Evolutionary conservation across 768 basidiomycete species (phyloP), one percentile per base, ranked within the genome.

Genomic region (Tylopilus felleus): DNA sequence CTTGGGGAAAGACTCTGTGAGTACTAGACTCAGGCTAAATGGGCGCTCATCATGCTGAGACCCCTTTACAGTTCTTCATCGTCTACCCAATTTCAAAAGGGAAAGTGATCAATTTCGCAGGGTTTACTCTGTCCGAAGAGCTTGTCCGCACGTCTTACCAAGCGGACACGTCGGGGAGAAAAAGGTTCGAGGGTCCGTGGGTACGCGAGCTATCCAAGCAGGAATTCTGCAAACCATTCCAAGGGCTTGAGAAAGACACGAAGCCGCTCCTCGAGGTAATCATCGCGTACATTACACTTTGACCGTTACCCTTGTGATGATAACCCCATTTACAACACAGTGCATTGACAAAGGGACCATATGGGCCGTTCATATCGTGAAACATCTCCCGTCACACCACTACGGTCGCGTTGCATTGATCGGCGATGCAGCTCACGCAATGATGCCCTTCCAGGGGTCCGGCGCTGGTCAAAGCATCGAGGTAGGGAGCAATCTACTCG

Each of bases 311-410:
- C 29, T 9, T 9, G 5, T 31, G 12, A 31, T 13, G 29, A 31
- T 31, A n/a, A n/a, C n/a, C 10, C 31, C 8, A 13, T 33, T n/a
- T 45, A 28, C 4, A 35, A 23, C 47, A 86, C 47, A 86, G 85
- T 81, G 81, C 57, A 73, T 80, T 21, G 77, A 80, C 4, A 74
- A 71, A 43, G 75, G 80, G 2, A 68, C 75, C 22, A 71, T 80
- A 35, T 89, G 88, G 88, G 84, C 83, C 0, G 77, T 90, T 28
- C 82, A 87, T 61, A 13, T 74, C 5, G 71, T 82, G 3, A 74
- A 73, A 48, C 78, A 83, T 7, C 65, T 89, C 21, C 71, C 71
- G 0, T 72, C 80, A 8, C 80, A 77, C 49, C 75, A 78, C 2
- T 74, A 74, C n/a, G 82, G 80, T 17, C 69, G 77, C 10, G 83